These are phyloP conservation scores for Pleurotus tuoliensis DNA, from an alignment of 768 basidiomycete genomes.

Conservation along the genomic window DNA sequence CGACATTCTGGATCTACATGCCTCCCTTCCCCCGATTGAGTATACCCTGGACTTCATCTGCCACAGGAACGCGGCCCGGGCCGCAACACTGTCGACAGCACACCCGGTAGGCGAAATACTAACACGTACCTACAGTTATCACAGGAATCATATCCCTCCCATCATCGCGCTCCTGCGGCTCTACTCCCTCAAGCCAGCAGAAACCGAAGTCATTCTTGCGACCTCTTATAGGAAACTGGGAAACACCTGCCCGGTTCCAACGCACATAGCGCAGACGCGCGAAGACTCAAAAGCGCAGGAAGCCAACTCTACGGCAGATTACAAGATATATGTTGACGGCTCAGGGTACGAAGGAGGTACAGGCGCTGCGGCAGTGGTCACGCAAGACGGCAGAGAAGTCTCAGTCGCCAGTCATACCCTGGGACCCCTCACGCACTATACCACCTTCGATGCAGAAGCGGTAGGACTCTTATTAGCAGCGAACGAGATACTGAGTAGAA, in stretches of 20 bases:
- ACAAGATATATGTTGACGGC: constrained; percentile 17
- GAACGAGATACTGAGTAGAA: constrained; percentile 7
- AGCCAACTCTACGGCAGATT: background rate
- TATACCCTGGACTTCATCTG: constrained; percentile 9
- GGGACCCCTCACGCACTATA: constrained; percentile 12
- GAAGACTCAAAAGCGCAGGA: too few relatives aligned
- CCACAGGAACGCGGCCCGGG: constrained; percentile 4
- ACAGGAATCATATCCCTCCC: too few relatives aligned
- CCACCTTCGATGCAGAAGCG: constrained; percentile 18
- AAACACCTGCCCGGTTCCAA: too few relatives aligned
- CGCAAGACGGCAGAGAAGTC: background rate
- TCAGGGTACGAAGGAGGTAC: constrained; percentile 14
- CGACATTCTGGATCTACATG: constrained; percentile 15
- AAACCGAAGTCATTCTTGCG: too few relatives aligned
- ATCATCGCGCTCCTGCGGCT: too few relatives aligned
- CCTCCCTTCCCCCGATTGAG: constrained; percentile 12
- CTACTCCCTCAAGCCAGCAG: too few relatives aligned
- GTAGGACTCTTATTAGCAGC: constrained; percentile 15
- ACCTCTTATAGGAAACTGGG: too few relatives aligned
- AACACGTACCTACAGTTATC: too few relatives aligned
- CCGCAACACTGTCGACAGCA: constrained; percentile 14
- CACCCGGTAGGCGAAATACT: constrained; percentile 15
- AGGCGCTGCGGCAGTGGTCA: constrained; percentile 20
- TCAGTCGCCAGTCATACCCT: constrained; percentile 9
- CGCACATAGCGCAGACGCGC: too few relatives aligned